A percentile compares a stretch with the other conserved stretches of the same genome.
Evolutionary conservation across 1,284 basidiomycete genomes (phyloP).

Genomic region (Bondarzewia mesenterica): DNA sequence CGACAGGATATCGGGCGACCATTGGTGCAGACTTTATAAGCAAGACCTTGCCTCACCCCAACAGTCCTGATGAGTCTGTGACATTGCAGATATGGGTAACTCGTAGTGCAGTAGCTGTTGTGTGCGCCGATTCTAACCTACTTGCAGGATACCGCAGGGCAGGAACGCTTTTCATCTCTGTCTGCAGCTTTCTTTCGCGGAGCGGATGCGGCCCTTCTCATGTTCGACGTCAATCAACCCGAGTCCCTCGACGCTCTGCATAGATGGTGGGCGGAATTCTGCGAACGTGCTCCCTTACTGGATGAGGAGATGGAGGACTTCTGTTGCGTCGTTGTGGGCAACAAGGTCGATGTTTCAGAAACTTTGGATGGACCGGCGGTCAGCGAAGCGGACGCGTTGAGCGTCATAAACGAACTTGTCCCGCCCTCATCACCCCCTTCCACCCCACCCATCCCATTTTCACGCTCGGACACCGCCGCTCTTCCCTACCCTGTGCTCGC

Average conservation of each 20-base stretch:
- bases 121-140: background rate
- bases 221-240: constrained; percentile 68
- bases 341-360: constrained; percentile 58
- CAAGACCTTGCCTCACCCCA: constrained; percentile 58
- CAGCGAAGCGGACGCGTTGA: constrained; percentile 27
- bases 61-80: constrained; percentile 41
- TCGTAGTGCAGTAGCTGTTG: background rate
- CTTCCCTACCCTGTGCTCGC: constrained; percentile 7
- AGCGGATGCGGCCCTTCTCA: constrained; percentile 72
- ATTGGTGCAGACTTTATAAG: constrained; percentile 81
- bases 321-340: constrained; percentile 72
- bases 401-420: constrained; percentile 50
- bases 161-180: constrained; percentile 9
- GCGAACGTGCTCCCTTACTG: constrained; percentile 50
- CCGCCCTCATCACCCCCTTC: constrained; percentile 27
- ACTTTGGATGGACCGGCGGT: constrained; percentile 16
- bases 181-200: constrained; percentile 18
- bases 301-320: constrained; percentile 58
- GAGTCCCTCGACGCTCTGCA: constrained; percentile 48
- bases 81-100: constrained; percentile 77
- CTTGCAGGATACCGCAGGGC: constrained; percentile 60
- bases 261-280: constrained; percentile 77
- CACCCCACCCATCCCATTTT: constrained; percentile 8
- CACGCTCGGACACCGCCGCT: constrained; percentile 13
- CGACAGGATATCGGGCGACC: constrained; percentile 68